These are phyloP conservation scores for Pyrenochaeta sp. DNA, from an alignment of 2,329 filamentous ascomycete species.

Conservation along the genomic window DNA sequence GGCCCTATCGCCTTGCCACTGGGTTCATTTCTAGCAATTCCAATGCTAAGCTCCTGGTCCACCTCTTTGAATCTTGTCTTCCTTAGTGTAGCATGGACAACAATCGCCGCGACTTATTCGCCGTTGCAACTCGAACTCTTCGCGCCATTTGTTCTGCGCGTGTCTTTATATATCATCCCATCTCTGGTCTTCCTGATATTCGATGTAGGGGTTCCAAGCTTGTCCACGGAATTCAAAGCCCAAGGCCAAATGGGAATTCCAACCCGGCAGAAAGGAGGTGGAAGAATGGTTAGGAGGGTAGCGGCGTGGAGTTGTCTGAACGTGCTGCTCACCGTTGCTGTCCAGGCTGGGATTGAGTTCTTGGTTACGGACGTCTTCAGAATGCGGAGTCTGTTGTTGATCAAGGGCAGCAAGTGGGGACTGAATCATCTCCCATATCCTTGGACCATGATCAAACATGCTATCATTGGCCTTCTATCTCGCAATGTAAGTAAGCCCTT, in stretches of 20 bases:
- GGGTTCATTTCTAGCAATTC: slow-evolving; percentile 73
- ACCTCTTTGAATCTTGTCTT: slow-evolving; percentile 86
- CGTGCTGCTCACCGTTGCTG: slow-evolving; percentile 58
- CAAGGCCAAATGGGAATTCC: slow-evolving; percentile 64
- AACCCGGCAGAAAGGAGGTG: slow-evolving; percentile 45
- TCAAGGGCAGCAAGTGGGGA: slow-evolving; percentile 65
- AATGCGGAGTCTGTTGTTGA: slow-evolving; percentile 63
- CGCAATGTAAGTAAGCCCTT: slow-evolving; percentile 59
- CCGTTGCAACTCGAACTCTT: slow-evolving; percentile 78
- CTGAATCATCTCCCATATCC: slow-evolving; percentile 70
- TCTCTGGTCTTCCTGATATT: slow-evolving; percentile 76
- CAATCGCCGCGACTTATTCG: slow-evolving; percentile 78
- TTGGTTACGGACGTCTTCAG: slow-evolving; percentile 61
- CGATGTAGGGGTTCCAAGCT: slow-evolving; percentile 73
- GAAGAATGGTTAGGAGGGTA: slow-evolving; percentile 57
- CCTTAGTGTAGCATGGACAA: slow-evolving; percentile 91
- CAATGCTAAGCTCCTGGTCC: slow-evolving; percentile 75
- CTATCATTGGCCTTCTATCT: slow-evolving; percentile 61
- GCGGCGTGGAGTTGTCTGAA: slow-evolving; percentile 64
- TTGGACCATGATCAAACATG: slow-evolving; percentile 65
- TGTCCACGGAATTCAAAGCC: slow-evolving; percentile 73
- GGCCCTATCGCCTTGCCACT: slow-evolving; percentile 50
- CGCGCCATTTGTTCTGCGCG: slow-evolving; percentile 71
- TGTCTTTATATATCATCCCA: slow-evolving; percentile 75
- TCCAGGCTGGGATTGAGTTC: slow-evolving; percentile 65